Evolutionary conservation across 345 rosid species (phyloP), one percentile per base, ranked within the genome.

Genomic region (Corchorus capsularis): DNA sequence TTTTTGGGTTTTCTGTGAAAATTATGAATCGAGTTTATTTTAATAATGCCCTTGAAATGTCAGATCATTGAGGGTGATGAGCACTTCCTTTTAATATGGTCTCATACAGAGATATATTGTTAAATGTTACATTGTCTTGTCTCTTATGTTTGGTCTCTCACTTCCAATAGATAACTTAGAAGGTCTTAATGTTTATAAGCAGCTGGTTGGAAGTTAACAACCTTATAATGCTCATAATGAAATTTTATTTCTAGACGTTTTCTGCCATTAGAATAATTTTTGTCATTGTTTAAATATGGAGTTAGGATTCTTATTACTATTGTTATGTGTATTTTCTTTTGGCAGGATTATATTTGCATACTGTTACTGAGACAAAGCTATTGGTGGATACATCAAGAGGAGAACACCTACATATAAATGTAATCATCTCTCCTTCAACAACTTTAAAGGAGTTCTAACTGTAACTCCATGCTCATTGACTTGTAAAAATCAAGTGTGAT

Each of bases 361-460:
- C 90, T 9, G 90, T 79, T 47, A 88, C 89, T 0, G 90, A 88
- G 77, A 85, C 92, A 4, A 85, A 84, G 82, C 90, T 90, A 27
- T 72, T 84, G n/a, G 94, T 90, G 53, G 94, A 90, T 79, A 90
- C 91, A 63, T 90, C 94, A 64, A 82, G 94, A 82, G 88, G 94
- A 54, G 94, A 90, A 84, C 84, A 75, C 41, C 79, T 90, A 7
- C 90, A 78, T 11, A 88, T 90, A 81, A 88, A 86, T 74, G 93
- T 89, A 89, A 83, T 68, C 8, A 57, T 47, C 67, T 70, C 66
- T n/a, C 4, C 3, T 59, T 19, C 64, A n/a, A 46, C 66, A n/a
- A n/a, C n/a, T n/a, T n/a, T n/a, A n/a, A n/a, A n/a, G n/a, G n/a
- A n/a, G n/a, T n/a, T n/a, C n/a, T n/a, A 27, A 14, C 14, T 55